Conservation (phyloP, 2,329 filamentous ascomycete genomes). For the Curvularia eragrostidis region DNA sequence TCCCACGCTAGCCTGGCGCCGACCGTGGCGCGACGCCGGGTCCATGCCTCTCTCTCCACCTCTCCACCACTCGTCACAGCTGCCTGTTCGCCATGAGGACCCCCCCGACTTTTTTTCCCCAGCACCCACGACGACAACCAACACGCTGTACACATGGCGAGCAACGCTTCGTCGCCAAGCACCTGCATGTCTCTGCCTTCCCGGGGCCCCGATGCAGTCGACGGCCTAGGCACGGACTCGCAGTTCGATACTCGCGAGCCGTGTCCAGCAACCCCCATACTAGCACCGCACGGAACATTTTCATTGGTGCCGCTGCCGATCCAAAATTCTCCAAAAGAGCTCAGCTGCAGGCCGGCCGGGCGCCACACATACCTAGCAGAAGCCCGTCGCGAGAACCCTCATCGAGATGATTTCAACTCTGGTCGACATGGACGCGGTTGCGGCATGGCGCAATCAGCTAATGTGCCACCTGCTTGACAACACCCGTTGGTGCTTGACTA, state of each 20-base stretch:
- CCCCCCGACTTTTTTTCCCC: conserved; percentile 14
- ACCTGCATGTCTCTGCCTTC: conserved; percentile 29
- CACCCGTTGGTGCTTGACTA: conserved; percentile 16
- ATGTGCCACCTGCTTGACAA: conserved; percentile 13
- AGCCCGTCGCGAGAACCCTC: conserved; percentile 20
- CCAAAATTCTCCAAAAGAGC: conserved; percentile 27
- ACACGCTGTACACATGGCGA: conserved; percentile 19
- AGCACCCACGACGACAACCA: conserved; percentile 9
- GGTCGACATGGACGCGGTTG: conserved; percentile 9
- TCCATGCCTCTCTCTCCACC: conserved; percentile 15
- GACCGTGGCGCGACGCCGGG: conserved; percentile 33
- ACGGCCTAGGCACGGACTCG: conserved; percentile 27
- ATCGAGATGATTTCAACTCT: conserved; percentile 23
- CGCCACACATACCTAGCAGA: conserved; percentile 23
- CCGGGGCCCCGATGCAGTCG: conserved; percentile 41
- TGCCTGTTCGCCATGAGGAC: conserved; percentile 12
- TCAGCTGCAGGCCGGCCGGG: conserved; percentile 28
- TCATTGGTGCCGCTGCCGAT: conserved; percentile 35
- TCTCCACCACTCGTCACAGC: conserved; percentile 35
- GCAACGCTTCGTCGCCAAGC: conserved; percentile 20
- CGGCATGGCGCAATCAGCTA: conserved; percentile 22
- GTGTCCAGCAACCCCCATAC: conserved; percentile 12
- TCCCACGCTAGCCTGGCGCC: conserved; percentile 37
- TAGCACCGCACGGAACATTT: conserved; percentile 19
- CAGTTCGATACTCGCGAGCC: conserved; percentile 29